Base-by-base conservation (phyloP, 257 asterid genomes). In the Ehretia macrophylla region DNA sequence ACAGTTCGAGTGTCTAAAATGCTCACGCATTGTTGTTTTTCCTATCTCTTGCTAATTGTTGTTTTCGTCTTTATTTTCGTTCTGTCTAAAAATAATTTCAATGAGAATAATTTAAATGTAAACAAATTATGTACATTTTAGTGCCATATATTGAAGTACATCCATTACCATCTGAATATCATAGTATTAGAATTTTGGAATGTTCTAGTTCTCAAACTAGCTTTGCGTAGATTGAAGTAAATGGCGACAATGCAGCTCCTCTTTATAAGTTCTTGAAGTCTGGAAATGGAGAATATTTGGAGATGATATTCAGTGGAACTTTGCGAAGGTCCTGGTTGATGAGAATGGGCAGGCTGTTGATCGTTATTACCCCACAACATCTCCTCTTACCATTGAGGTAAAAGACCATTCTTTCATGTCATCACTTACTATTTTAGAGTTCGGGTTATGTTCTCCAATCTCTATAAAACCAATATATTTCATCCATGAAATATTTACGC, bases 301-400 rank as follows among this genome's bases (percentile, higher is more conserved):
- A 22, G 97, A 90, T 10, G 87, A 85, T 63, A 77, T 90, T 50
- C 90, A 90, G 67, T 90, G 97, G 96, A 90, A 90, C 42, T 90
- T 90, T 11, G 84, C 96, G 0, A 87, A 85, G 77, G 87, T 90
- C 76, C 72, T 90, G 72, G 83, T 85, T 18, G 89, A 90, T 62
- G 78, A 65, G 76, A 75, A 79, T 13, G 98, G 94, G 11, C 95
- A 81, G 59, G 73, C 79, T 8, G 87, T 80, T 22, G 85, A 83
- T 68, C 95, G 97, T 32, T 85, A 85, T 69, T 81, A 83, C 63
- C 97, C 96, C 55, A 85, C 96, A 8, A 80, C 95, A 8, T 78
- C 91, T 12, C 87, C 96, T 72, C 84, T 87, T 12, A 83, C 88
- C 9, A 74, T 87, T 14, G 95, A 87, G 56, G 56, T 42, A 10